phyloP scores from a whole-genome alignment of 2,329 filamentous ascomycete genomes.

The Dactylellina haptotyla region DNA sequence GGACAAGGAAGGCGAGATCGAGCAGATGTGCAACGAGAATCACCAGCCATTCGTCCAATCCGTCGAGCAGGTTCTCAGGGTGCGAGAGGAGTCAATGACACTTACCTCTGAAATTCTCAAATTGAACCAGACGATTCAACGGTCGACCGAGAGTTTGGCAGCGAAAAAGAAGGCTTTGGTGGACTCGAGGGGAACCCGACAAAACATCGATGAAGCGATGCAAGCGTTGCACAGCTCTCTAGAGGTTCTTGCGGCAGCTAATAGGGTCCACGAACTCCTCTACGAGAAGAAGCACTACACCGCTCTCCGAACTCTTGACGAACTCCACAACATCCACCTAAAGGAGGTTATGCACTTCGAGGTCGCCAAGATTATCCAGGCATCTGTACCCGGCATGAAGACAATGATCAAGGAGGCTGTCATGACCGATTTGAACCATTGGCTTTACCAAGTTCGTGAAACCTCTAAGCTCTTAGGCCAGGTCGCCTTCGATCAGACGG shows the following conservation, averaged over 20 bases:
- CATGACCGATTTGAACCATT: conserved; percentile 96
- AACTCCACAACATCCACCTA: conserved; percentile 94
- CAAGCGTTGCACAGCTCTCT: conserved; percentile 89
- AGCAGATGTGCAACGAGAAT: conserved; percentile 91
- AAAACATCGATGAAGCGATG: conserved; percentile 94
- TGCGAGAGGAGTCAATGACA: conserved; percentile 87
- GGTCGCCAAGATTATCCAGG: conserved; percentile 93
- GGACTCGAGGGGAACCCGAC: conserved; percentile 87
- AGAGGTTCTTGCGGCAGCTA: conserved; percentile 89
- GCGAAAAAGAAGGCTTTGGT: conserved; percentile 94
- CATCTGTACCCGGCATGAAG: conserved; percentile 91
- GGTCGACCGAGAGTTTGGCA: conserved; percentile 91
- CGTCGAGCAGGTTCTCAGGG: conserved; percentile 90
- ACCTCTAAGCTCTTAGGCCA: conserved; percentile 96
- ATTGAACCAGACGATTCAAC: conserved; percentile 92
- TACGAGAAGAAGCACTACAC: conserved; percentile 95
- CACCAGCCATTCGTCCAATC: conserved; percentile 96
- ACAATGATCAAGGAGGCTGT: conserved; percentile 94
- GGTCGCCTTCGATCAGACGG: conserved; percentile 95
- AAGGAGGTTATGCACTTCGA: conserved; percentile 95
- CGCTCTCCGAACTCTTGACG: conserved; percentile 90
- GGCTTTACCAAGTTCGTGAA: conserved; percentile 93
- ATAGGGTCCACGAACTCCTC: conserved; percentile 91
- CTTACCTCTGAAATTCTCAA: conserved; percentile 90
- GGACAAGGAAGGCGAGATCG: conserved; percentile 89